phyloP scores from a whole-genome alignment of 2,329 filamentous ascomycete species.

The Xylariaceae sp. region DNA sequence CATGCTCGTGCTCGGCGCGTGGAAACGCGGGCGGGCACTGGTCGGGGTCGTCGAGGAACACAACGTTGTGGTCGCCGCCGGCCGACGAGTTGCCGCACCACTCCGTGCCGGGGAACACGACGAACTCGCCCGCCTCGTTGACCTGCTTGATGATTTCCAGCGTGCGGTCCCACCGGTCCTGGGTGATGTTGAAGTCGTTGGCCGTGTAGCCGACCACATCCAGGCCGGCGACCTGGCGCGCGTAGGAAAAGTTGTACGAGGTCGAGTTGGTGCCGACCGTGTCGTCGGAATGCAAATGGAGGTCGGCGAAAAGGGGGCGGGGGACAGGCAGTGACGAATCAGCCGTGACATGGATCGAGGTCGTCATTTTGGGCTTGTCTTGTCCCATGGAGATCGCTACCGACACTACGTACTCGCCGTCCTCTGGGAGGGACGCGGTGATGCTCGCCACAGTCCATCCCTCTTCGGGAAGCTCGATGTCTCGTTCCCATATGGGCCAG shows the following conservation, averaged over 20 bases:
- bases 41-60: slow-evolving; percentile 25
- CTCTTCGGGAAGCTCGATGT: background rate
- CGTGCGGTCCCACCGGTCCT: slow-evolving; percentile 23
- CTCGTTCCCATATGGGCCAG: background rate
- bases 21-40: slow-evolving; percentile 21
- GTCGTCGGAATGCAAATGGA: slow-evolving; percentile 30
- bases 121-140: slow-evolving; percentile 4
- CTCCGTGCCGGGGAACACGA: slow-evolving; percentile 7
- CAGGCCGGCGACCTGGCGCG: slow-evolving; percentile 26
- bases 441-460: slow-evolving; percentile 1
- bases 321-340: slow-evolving; percentile 11
- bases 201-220: slow-evolving; percentile 31
- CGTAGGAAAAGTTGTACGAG: slow-evolving; percentile 30
- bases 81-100: slow-evolving; percentile 26
- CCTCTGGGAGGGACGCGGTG: background rate
- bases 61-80: slow-evolving; percentile 28
- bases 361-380: too few relatives aligned
- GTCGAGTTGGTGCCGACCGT: slow-evolving; percentile 29
- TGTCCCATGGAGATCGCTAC: too few relatives aligned
- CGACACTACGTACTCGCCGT: slow-evolving; percentile 10
- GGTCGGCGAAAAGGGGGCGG: slow-evolving; percentile 24
- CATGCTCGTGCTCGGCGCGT: slow-evolving; percentile 18
- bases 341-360: background rate
- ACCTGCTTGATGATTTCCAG: slow-evolving; percentile 15
- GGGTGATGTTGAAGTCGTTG: slow-evolving; percentile 31